Conservation (phyloP, 345 rosid species). For the Kernera saxatilis region DNA sequence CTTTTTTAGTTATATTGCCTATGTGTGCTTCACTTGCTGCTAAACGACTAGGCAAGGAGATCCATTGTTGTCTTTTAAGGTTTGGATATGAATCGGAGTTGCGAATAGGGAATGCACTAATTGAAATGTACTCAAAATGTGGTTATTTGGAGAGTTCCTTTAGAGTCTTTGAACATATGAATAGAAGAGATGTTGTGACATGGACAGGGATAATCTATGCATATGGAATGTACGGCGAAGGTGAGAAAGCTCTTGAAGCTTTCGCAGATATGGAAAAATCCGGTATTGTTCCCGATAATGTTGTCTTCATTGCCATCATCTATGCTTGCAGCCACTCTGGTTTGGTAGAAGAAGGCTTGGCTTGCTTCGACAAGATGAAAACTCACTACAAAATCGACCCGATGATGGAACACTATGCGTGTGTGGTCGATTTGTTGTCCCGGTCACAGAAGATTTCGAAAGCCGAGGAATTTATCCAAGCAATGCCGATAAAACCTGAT, state of each 20-base stretch:
- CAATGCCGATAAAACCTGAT: conserved; percentile 55
- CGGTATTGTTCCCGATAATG: conserved; percentile 49
- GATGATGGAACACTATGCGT: conserved; percentile 45
- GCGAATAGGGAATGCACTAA: conserved; percentile 52
- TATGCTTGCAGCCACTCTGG: conserved; percentile 82
- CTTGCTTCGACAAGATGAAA: conserved; percentile 48
- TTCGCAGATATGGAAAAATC: conserved; percentile 45
- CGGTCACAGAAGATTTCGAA: conserved; percentile 37
- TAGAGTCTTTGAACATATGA: conserved; percentile 44
- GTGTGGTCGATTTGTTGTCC: conserved; percentile 51
- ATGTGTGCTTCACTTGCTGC: conserved; percentile 53
- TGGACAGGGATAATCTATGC: conserved; percentile 65
- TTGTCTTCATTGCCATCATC: conserved; percentile 50
- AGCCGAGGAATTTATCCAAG: conserved; percentile 45
- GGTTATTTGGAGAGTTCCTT: conserved; percentile 41
- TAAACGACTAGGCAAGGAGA: conserved; percentile 57
- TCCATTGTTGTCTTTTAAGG: conserved; percentile 49
- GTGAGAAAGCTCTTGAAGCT: conserved; percentile 47
- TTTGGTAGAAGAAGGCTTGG: conserved; percentile 60
- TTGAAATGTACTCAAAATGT: conserved; percentile 70
- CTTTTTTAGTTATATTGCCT: conserved; percentile 51
- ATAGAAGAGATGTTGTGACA: conserved; percentile 62
- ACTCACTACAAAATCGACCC: conserved; percentile 42
- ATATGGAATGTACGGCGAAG: conserved; percentile 62
- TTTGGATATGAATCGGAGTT: conserved; percentile 45